Evolutionary conservation across 441 rosid genomes (phyloP), one percentile per base, ranked within the genome.

Genomic region (Arabidopsis hybrid): DNA sequence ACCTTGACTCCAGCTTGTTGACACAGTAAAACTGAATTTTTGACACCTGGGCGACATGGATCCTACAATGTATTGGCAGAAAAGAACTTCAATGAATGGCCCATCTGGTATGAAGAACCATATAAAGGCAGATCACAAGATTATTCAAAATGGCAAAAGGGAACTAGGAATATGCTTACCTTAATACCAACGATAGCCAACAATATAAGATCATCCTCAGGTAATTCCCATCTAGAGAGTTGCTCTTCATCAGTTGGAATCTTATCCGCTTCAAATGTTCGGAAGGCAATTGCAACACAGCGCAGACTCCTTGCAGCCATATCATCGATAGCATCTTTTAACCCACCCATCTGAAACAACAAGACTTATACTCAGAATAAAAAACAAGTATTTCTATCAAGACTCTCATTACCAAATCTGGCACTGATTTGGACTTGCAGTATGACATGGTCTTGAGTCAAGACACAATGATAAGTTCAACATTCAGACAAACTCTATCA

Each of bases 271-370:
- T 89, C 97, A 86, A 65, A 86, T 65, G 86, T 34, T 79, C 97
- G 84, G 74, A 87, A 93, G 10, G 98, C 97, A 84, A 96, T 79
- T 40, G 99, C 94, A 71, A 96, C 88, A 80, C 99, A 96, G 3
- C 99, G 97, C 81, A 96, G 86, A 85, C 98, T 93, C 57, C 86
- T 7, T 50, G 91, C 71, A 62, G 99, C 99, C 99, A 96, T 96
- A 72, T 84, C 92, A 78, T 90, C 85, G 67, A 93, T 91, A 60
- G 96, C 87, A 55, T 74, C 81, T 79, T 78, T 88, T 43, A 87
- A 90, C 72, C 55, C 78, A 11, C 16, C 47, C 79, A 79, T 58
- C 99, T 96, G 92, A 74, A 82, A 76, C 45, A 69, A 35, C 72
- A 81, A 73, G 40, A 59, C 11, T 67, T 68, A 21, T 17, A 62